A percentile compares a stretch with the other conserved stretches of the same genome.
phyloP scores from a whole-genome alignment of 1,139 yeast genomes.

The Protomyces pachydermus region DNA sequence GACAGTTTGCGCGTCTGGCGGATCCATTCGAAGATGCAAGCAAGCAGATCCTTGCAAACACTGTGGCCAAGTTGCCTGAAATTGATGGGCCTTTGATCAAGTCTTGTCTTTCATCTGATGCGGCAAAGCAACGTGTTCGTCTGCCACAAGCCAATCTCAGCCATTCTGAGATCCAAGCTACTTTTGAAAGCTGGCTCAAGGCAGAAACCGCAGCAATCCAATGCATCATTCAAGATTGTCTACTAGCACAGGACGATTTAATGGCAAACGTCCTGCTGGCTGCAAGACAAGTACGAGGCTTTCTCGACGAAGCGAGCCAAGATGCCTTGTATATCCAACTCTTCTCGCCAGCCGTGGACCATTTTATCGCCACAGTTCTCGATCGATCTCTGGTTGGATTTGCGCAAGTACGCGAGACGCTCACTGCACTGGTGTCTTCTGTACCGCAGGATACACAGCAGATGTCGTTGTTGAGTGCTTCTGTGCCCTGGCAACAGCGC shows the following conservation, averaged over 20 bases:
- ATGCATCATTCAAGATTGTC: background rate
- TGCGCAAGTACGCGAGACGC: background rate
- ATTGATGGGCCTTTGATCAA: background rate
- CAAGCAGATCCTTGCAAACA: background rate
- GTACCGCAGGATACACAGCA: background rate
- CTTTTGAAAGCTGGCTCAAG: conserved; percentile 3
- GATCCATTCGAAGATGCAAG: background rate
- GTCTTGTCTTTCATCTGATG: background rate
- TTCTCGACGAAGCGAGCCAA: conserved; percentile 9
- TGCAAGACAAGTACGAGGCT: conserved; percentile 1
- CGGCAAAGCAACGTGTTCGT: conserved; percentile 2
- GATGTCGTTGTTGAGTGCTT: background rate
- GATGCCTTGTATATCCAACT: background rate
- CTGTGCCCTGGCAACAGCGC: conserved; percentile 9
- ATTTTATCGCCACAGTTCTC: background rate
- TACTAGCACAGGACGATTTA: background rate
- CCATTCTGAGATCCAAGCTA: background rate
- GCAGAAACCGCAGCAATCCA: background rate
- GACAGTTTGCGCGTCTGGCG: conserved; percentile 3
- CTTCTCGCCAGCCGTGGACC: conserved; percentile 1
- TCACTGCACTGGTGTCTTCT: background rate
- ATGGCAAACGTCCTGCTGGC: background rate
- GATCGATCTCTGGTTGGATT: background rate
- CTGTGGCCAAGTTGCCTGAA: conserved; percentile 4
- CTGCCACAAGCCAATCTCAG: conserved; percentile 1